Evolutionary conservation across 768 basidiomycete genomes (phyloP), one percentile per base, ranked within the genome.

Genomic region (Phaffia australis): DNA sequence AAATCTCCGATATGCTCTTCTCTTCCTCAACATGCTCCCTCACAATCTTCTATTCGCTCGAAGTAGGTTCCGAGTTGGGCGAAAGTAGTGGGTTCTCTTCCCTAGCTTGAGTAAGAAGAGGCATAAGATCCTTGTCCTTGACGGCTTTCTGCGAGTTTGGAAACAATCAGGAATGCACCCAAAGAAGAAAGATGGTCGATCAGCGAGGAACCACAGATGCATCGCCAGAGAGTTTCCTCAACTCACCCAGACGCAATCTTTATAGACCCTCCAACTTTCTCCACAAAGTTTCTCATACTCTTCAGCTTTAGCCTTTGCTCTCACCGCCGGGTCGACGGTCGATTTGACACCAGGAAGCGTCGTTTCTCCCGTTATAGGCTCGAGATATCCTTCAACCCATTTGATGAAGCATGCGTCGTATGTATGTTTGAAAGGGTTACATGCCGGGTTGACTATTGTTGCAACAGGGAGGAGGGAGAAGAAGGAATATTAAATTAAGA

Each of bases 361-460:
- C 16, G 58, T 27, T 18, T 29, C 23, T 29, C 51, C 70, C 64
- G 42, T 71, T 25, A 78, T 73, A 11, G 91, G 91, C 73, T 91
- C 87, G 27, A 97, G 84, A 75, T 97, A 99, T 15, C 89, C 90
- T 76, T 95, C 92, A 71, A 99, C 92, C 94, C 93, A 97, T 9
- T 87, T 83, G 73, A 95, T 95, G 79, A 98, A 98, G 80, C 93
- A 98, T 0, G 87, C 80, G 76, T 98, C 93, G 75, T 95, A 98
- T 64, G 83, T 78, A 61, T 84, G 83, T 76, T 98, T 97, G 66
- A 94, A 81, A 0, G 88, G 86, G 6, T 93, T 95, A 78, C 94
- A 98, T 79, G 85, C 82, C 11, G 83, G 79, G 57, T 69, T 56
- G 50, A 69, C 67, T 69, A 5, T 42, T 42, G 35, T 42, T 42